Percentiles rank a stretch among this genome's conserved stretches.
Evolutionary conservation across 129 eudicot genomes (phyloP).

Genomic region (Pseudognaphalium luteoalbum): DNA sequence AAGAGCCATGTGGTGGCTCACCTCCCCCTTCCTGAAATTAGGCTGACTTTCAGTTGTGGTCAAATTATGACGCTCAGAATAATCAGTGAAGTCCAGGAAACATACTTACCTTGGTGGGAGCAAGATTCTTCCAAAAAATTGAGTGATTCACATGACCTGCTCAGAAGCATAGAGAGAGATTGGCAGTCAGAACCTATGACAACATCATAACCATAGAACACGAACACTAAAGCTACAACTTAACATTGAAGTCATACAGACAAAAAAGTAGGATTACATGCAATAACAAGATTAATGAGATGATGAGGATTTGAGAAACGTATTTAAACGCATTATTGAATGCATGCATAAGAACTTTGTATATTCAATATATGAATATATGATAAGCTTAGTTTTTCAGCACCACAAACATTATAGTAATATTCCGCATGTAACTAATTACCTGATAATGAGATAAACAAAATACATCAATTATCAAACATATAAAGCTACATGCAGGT

Average conservation of each 20-base stretch:
- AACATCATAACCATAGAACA: neutral
- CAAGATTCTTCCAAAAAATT: constrained; percentile 96
- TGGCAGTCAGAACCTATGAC: neutral
- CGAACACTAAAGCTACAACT: neutral
- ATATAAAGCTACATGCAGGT: neutral
- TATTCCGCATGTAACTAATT: constrained; percentile 3
- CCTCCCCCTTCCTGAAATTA: constrained; percentile 88
- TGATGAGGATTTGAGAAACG: neutral
- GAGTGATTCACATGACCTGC: constrained; percentile 98
- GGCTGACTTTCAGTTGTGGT: neutral
- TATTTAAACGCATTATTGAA: neutral
- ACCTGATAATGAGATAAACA: neutral
- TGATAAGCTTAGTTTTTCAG: neutral
- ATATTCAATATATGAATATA: neutral
- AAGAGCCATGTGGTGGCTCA: constrained; percentile 73
- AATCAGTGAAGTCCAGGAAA: neutral
- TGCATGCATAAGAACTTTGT: neutral
- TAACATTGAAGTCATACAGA: neutral
- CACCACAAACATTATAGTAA: constrained; percentile 4
- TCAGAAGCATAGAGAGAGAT: constrained; percentile 10
- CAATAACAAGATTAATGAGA: neutral
- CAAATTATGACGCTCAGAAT: neutral
- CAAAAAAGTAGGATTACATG: neutral
- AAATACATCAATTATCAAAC: neutral
- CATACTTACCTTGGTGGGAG: constrained; percentile 57